Percentiles rank a stretch among this genome's conserved stretches.
Evolutionary conservation across 345 rosid genomes (phyloP).

Genomic region (Pugionium dolabratum): DNA sequence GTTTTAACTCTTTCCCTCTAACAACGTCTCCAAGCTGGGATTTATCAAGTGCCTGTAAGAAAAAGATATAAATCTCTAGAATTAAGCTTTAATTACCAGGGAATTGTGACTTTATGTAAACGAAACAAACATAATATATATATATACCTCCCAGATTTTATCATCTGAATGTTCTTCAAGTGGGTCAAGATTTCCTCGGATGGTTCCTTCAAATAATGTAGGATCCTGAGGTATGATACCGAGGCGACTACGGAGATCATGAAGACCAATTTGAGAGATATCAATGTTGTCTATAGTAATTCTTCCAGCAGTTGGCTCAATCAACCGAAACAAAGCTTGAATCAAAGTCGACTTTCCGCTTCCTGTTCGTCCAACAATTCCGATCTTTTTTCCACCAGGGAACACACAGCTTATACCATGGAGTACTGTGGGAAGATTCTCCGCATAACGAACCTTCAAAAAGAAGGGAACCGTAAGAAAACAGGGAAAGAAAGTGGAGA

Average conservation of each 20-base stretch:
- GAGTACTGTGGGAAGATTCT: conserved; percentile 90
- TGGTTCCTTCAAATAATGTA: conserved; percentile 93
- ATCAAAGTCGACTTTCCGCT: conserved; percentile 93
- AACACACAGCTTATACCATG: conserved; percentile 78
- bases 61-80: conserved; percentile 14
- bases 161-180: conserved; percentile 73
- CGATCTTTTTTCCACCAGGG: conserved; percentile 85
- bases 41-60: conserved; percentile 88
- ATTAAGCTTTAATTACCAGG: not conserved
- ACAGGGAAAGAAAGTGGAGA: conserved; percentile 3
- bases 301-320: conserved; percentile 83
- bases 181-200: conserved; percentile 91
- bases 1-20: conserved; percentile 81
- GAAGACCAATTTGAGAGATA: conserved; percentile 72
- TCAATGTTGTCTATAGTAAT: conserved; percentile 85
- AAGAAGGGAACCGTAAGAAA: conserved; percentile 7
- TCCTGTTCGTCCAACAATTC: conserved; percentile 93
- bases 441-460: conserved; percentile 87
- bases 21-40: conserved; percentile 90
- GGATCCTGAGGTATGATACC: conserved; percentile 99
- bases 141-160: conserved; percentile 79
- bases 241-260: conserved; percentile 86
- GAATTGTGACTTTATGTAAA: not conserved
- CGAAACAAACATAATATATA: not conserved
- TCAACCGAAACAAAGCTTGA: conserved; percentile 87